Percentiles rank a stretch among this genome's conserved stretches.
Evolutionary conservation across 169 alveolate genomes (phyloP).

Genomic region (Plasmodium gaboni): DNA sequence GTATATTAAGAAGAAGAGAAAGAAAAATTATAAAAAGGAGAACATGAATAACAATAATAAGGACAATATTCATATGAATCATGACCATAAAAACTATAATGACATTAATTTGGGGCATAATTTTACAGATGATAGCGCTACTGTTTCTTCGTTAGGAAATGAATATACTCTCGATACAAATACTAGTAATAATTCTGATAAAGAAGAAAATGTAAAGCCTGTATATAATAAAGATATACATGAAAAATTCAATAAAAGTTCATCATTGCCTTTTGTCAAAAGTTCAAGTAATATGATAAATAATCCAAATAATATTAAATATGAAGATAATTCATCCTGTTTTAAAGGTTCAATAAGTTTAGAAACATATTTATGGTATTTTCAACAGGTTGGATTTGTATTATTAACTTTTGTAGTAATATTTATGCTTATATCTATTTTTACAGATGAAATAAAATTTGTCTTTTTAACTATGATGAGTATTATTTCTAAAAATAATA

Average conservation of each 20-base stretch:
- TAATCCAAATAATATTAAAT: background rate
- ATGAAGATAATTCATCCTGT: conserved; percentile 36
- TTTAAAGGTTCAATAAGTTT: conserved; percentile 34
- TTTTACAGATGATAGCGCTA: background rate
- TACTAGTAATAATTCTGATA: conserved; percentile 1
- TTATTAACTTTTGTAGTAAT: conserved; percentile 21
- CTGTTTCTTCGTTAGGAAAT: background rate
- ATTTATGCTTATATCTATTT: conserved; percentile 45
- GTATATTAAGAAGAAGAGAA: background rate
- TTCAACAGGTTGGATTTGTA: conserved; percentile 29
- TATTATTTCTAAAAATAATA: conserved; percentile 47
- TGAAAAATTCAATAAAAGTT: background rate
- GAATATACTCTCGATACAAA: background rate
- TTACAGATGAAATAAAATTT: conserved; percentile 67
- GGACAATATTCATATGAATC: no score
- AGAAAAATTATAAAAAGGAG: background rate
- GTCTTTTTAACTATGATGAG: conserved; percentile 54
- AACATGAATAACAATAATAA: no score
- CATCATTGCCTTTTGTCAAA: conserved; percentile 1
- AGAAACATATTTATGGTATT: conserved; percentile 36
- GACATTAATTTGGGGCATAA: background rate
- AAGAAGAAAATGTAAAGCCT: background rate
- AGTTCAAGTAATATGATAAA: no score
- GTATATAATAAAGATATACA: conserved; percentile 1
- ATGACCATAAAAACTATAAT: background rate